Conservation (phyloP, 495 filamentous ascomycete genomes). For the Aspergillus biplanus region DNA sequence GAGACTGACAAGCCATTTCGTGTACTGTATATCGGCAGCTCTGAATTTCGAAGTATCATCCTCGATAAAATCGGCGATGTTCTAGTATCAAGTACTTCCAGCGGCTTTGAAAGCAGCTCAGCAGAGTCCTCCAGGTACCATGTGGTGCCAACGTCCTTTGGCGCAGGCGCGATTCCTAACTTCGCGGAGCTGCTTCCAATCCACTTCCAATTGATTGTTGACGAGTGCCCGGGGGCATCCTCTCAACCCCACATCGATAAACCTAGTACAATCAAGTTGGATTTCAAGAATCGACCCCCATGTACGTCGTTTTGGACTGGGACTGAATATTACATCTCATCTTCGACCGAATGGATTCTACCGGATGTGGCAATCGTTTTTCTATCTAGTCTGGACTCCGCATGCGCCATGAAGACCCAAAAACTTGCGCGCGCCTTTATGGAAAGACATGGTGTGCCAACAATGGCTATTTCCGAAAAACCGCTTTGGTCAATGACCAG, state of each 20-base stretch:
- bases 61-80: slow-evolving; percentile 76
- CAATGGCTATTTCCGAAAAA: slow-evolving; percentile 68
- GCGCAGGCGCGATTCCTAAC: slow-evolving; percentile 54
- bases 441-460: slow-evolving; percentile 65
- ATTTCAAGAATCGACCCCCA: slow-evolving; percentile 58
- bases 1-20: slow-evolving; percentile 68
- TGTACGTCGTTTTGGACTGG: slow-evolving; percentile 52
- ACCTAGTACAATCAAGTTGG: slow-evolving; percentile 55
- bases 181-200: slow-evolving; percentile 76
- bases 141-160: slow-evolving; percentile 76
- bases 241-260: slow-evolving; percentile 44
- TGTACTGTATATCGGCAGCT: slow-evolving; percentile 69
- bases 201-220: slow-evolving; percentile 73
- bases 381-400: slow-evolving; percentile 58
- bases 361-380: slow-evolving; percentile 76
- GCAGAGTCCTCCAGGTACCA: slow-evolving; percentile 66
- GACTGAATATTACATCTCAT: slow-evolving; percentile 49
- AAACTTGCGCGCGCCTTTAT: slow-evolving; percentile 63
- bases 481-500: slow-evolving; percentile 51
- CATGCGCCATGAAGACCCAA: slow-evolving; percentile 51
- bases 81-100: slow-evolving; percentile 53
- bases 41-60: slow-evolving; percentile 66
- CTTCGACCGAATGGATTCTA: slow-evolving; percentile 59
- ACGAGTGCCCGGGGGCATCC: slow-evolving; percentile 66
- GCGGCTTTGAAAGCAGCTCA: slow-evolving; percentile 46